Conservation (phyloP, 2,329 filamentous ascomycete species). For the Dothideomycetes sp. region DNA sequence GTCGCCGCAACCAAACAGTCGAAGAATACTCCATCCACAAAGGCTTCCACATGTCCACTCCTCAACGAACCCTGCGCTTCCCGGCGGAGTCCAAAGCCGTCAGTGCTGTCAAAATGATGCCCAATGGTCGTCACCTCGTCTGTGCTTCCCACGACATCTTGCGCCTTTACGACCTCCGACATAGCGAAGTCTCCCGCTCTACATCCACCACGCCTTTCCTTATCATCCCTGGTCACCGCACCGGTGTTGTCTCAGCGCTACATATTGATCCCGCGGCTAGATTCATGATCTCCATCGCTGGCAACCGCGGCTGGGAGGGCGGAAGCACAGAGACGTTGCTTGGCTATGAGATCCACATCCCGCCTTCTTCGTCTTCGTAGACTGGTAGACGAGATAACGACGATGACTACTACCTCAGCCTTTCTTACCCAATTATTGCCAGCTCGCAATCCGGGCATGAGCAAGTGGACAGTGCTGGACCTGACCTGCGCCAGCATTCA, state of each 20-base stretch:
- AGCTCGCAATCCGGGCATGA: too few species aligned
- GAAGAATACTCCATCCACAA: constrained; percentile 89
- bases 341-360: constrained; percentile 70
- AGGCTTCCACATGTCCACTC: constrained; percentile 50
- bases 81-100: constrained; percentile 83
- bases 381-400: background rate
- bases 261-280: constrained; percentile 79
- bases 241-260: constrained; percentile 76
- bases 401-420: background rate
- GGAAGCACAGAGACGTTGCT: constrained; percentile 79
- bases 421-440: too few species aligned
- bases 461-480: too few species aligned
- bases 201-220: constrained; percentile 82
- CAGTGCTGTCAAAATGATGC: constrained; percentile 80
- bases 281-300: constrained; percentile 86
- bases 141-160: constrained; percentile 92
- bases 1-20: constrained; percentile 80
- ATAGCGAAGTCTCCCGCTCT: constrained; percentile 23
- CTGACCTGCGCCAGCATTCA: too few species aligned
- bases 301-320: constrained; percentile 92
- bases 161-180: constrained; percentile 71
- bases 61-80: constrained; percentile 74
- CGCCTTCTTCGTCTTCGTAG: background rate
- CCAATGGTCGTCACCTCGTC: constrained; percentile 81
- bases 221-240: constrained; percentile 85